Evolutionary conservation across 1,139 yeast genomes (phyloP).

Genomic region (Groenewaldozyma auringiensis): DNA sequence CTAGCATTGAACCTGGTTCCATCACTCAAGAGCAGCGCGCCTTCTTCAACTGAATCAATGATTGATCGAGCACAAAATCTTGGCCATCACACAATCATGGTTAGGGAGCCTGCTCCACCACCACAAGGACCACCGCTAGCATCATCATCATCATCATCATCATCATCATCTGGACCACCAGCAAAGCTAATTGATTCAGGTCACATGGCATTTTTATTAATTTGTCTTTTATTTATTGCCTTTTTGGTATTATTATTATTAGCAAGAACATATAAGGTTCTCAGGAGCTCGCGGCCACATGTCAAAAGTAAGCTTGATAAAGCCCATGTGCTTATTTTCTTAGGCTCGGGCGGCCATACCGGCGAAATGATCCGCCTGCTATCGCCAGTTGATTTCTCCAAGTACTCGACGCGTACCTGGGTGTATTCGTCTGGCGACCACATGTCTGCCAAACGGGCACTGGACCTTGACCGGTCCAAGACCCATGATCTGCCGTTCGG

Average conservation of each 20-base stretch:
- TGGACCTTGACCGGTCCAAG: conserved; percentile 33
- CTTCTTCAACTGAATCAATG: too few species aligned
- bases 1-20: neutral
- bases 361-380: conserved; percentile 84
- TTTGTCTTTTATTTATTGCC: neutral
- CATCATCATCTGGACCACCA: too few species aligned
- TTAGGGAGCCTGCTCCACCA: too few species aligned
- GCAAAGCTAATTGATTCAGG: too few species aligned
- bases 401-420: conserved; percentile 28
- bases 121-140: too few species aligned
- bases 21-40: too few species aligned
- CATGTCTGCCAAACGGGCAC: conserved; percentile 48
- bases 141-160: too few species aligned
- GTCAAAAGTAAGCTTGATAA: neutral
- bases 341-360: conserved; percentile 73
- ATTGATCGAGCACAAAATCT: too few species aligned
- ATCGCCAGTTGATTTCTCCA: conserved; percentile 32
- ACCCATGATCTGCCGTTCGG: conserved; percentile 3
- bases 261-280: conserved; percentile 8
- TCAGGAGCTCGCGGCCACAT: neutral
- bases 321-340: conserved; percentile 20
- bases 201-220: neutral
- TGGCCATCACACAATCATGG: too few species aligned
- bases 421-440: conserved; percentile 45
- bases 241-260: neutral